Base-by-base conservation (phyloP, 768 basidiomycete genomes). In the Mycena galericulata region DNA sequence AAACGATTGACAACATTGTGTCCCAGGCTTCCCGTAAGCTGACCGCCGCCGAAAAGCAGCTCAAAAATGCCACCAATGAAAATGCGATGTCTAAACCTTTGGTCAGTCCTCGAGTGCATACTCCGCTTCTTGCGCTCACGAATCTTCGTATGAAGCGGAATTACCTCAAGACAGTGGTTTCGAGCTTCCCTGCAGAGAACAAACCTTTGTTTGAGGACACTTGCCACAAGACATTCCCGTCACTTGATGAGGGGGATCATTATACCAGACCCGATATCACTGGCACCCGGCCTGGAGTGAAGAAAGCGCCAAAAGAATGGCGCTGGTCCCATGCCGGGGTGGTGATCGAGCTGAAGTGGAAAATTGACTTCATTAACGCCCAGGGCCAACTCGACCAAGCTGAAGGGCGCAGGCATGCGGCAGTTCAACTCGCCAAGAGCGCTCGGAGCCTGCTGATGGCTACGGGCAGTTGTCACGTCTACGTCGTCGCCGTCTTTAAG, bases 371-470 rank as follows among this genome's bases (percentile, higher is more conserved):
- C 2, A 43, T 66, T 12, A 8, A 50, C 38, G 43, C 50, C 3
- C 10, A 51, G 3, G 49, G 22, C 10, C 3, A 8, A 4, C 29
- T 36, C 15, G 40, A 24, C 12, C 6, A 58, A 2, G 1, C 29
- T 24, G 49, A 58, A 24, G n/a, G 46, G 10, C 24, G 11, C 0
- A 18, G 32, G 5, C 15, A 38, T 14, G 56, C 56, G 0, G 41
- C 56, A 1, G 11, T 57, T 9, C 64, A 70, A 55, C 53, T 70
- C 30, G 49, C 56, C 20, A 50, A 53, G 26, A 58, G 41, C 36
- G 69, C 53, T 8, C 68, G 57, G 22, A 69, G 46, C 45, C 46
- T 70, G 18, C 51, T 70, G 40, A 65, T 62, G 45, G 54, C 46
- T 0, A 54, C 61, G 7, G 14, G 41, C 6, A 49, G 54, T 30